Conservation (phyloP, 2,329 filamentous ascomycete species). For the Ceratocystis ficicola region DNA sequence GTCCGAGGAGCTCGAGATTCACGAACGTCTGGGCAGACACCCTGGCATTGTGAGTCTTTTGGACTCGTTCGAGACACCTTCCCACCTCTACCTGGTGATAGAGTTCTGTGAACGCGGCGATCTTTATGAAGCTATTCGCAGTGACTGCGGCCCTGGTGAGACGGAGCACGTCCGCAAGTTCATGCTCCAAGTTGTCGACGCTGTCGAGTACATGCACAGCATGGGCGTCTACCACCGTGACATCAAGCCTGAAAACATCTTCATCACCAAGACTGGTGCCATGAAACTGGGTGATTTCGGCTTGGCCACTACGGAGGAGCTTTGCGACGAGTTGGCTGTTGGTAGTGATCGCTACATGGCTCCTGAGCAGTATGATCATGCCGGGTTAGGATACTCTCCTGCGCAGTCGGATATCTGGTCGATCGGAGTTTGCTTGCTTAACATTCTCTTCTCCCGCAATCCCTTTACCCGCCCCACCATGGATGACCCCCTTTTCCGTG, state of each 20-base stretch:
- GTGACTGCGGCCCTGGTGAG: slow-evolving; percentile 75
- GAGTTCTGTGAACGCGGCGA: slow-evolving; percentile 94
- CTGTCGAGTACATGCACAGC: slow-evolving; percentile 78
- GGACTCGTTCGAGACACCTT: slow-evolving; percentile 80
- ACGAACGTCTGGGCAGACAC: slow-evolving; percentile 65
- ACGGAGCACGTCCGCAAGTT: slow-evolving; percentile 95
- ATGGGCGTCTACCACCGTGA: slow-evolving; percentile 92
- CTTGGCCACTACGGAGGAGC: slow-evolving; percentile 74
- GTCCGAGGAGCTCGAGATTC: slow-evolving; percentile 68
- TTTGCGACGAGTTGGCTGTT: slow-evolving; percentile 86
- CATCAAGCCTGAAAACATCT: slow-evolving; percentile 99
- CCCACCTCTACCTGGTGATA: slow-evolving; percentile 82
- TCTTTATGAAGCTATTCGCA: slow-evolving; percentile 91
- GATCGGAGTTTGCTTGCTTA: slow-evolving; percentile 89
- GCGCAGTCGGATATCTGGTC: slow-evolving; percentile 94
- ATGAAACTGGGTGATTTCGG: slow-evolving; percentile 98
- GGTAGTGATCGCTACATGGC: slow-evolving; percentile 99
- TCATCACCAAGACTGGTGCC: slow-evolving; percentile 69
- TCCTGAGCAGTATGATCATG: slow-evolving; percentile 90
- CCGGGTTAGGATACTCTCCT: slow-evolving; percentile 77
- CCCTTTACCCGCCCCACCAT: slow-evolving; percentile 85
- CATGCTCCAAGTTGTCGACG: slow-evolving; percentile 87
- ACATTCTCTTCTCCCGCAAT: slow-evolving; percentile 92
- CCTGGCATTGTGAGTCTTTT: slow-evolving; percentile 89
- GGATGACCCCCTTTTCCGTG: slow-evolving; percentile 82